Conservation (phyloP, 441 rosid genomes). For the Erysimum pusillum region DNA sequence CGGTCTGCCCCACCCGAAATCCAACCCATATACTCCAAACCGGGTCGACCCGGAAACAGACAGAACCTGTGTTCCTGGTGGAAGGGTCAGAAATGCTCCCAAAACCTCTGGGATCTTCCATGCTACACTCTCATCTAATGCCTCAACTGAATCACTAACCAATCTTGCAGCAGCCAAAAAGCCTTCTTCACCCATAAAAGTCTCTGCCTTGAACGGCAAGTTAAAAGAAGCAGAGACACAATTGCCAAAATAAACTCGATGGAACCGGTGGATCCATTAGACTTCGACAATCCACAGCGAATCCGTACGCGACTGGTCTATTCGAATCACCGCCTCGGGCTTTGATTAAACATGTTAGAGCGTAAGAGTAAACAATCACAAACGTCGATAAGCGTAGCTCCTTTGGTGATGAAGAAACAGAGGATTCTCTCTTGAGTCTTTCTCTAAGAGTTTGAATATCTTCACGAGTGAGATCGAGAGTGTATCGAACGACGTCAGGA, state of each 20-base stretch:
- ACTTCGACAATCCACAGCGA: conserved; percentile 48
- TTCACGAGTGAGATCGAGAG: not conserved
- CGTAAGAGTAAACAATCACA: conserved; percentile 49
- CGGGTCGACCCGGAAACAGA: conserved; percentile 27
- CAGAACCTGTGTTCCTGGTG: not conserved
- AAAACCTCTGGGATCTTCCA: conserved; percentile 19
- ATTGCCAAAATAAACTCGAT: conserved; percentile 53
- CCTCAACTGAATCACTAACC: conserved; percentile 42
- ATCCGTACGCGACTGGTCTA: conserved; percentile 18
- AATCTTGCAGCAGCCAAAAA: conserved; percentile 36
- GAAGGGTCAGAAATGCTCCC: not conserved
- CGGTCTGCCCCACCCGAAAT: conserved; percentile 26
- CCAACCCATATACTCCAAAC: conserved; percentile 16
- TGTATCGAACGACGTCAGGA: not conserved
- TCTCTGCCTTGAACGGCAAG: conserved; percentile 16
- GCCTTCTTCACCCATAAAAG: conserved; percentile 46
- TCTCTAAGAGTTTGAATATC: conserved; percentile 44
- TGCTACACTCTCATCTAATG: conserved; percentile 22
- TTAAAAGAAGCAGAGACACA: conserved; percentile 19
- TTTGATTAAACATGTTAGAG: conserved; percentile 40
- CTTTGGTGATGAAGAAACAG: not conserved
- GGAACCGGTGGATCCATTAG: conserved; percentile 50
- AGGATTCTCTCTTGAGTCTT: conserved; percentile 29
- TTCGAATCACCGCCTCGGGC: conserved; percentile 43
- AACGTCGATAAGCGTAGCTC: conserved; percentile 52